Evolutionary conservation across 148 eudicot genomes (phyloP), one percentile per base, ranked within the genome.

Genomic region (Suaeda aralocaspica): DNA sequence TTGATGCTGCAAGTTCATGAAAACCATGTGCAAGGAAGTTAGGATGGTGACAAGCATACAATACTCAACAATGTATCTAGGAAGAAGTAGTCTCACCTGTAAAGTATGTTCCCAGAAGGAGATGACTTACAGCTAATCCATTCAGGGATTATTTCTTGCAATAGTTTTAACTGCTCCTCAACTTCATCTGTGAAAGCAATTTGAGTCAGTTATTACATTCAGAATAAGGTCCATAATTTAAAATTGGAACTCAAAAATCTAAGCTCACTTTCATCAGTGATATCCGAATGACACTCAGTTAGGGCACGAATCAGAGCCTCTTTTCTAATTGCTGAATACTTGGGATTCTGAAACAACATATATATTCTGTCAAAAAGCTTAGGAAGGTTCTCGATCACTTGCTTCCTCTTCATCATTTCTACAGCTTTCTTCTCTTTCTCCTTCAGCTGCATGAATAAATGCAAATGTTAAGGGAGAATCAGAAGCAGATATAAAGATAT

Each of bases 121-220:
- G 89, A 86, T 4, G 72, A 65, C 79, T 85, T 88, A 73, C 83
- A 82, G 49, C 75, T 72, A 62, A 90, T 84, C 86, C 89, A 92
- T 42, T 90, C 92, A 50, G 96, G 98, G 71, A 79, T 84, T 18
- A 86, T 76, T 81, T 92, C 98, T 77, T 82, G 82, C 82, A 92
- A 74, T 62, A 89, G 80, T 75, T 59, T 73, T 31, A 92, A 85
- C 66, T 88, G 96, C 59, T 85, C 85, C 82, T 86, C 95, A 51
- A 90, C 84, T 85, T 93, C 98, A 69, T 82, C 96, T 93, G 85
- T 59, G 16, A 62, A 55, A 33, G 61, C 9, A 74, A 24, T 34
- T 48, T 46, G 68, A 22, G 50, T 67, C 69, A 77, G 80, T 21
- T 57, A 39, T 65, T 59, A 28, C 69, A 19, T 42, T 13, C 45